These are phyloP conservation scores for Luffa acutangula DNA, from an alignment of 306 rosid genomes.

Conservation along the genomic window DNA sequence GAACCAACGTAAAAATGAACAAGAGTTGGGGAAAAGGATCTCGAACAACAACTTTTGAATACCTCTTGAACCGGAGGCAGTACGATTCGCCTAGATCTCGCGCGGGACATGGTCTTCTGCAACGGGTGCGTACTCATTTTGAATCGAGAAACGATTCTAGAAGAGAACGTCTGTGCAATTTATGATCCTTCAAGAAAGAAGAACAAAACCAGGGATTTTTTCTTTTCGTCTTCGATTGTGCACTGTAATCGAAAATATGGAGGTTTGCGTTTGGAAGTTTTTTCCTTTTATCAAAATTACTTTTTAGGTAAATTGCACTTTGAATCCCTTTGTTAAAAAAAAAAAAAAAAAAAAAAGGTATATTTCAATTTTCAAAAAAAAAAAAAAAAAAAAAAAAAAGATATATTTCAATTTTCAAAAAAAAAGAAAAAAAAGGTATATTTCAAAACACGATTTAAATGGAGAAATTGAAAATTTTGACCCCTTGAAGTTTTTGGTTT, in stretches of 20 bases:
- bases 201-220: not conserved
- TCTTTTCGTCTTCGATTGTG: not conserved
- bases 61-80: slow-evolving; percentile 12
- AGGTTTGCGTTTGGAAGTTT: not conserved
- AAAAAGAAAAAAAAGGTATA: too few species aligned
- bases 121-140: not conserved
- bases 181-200: not conserved
- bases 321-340: not conserved
- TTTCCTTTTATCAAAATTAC: not conserved
- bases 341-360: too few species aligned
- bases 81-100: slow-evolving; percentile 1
- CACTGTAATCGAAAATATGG: not conserved
- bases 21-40: not conserved
- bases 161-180: not conserved
- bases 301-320: not conserved
- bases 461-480: too few species aligned
- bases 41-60: not conserved
- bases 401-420: too few species aligned
- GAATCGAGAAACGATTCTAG: not conserved
- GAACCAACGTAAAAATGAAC: not conserved
- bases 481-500: too few species aligned
- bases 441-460: too few species aligned
- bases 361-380: not conserved
- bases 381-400: too few species aligned
- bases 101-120: slow-evolving; percentile 11